Percentiles rank a stretch among this genome's conserved stretches.
phyloP scores from a whole-genome alignment of 2,329 filamentous ascomycete species.

The Talaromyces amestolkiae region DNA sequence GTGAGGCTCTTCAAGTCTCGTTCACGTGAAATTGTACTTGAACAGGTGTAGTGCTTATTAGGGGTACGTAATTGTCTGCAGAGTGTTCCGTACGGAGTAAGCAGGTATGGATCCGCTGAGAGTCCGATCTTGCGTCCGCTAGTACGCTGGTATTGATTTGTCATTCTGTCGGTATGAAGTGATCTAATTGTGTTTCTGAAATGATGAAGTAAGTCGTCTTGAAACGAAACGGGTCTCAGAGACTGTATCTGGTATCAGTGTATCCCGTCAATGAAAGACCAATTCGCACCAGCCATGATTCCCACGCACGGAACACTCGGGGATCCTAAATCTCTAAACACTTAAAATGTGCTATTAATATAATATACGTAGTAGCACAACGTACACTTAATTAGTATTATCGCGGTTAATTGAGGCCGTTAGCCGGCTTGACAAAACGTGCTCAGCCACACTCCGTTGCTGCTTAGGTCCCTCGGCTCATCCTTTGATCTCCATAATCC shows the following conservation, averaged over 20 bases:
- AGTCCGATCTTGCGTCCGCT: neutral
- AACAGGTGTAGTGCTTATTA: neutral
- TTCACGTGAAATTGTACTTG: neutral
- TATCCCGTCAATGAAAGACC: neutral
- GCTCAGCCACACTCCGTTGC: conserved; percentile 4
- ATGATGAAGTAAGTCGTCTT: neutral
- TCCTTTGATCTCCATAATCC: neutral
- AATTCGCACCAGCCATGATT: neutral
- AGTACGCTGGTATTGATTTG: too few species aligned
- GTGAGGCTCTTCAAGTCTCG: neutral
- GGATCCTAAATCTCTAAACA: neutral
- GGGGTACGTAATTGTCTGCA: neutral
- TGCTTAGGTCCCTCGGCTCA: neutral
- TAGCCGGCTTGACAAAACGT: neutral
- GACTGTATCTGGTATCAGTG: too few species aligned
- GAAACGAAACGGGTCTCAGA: neutral
- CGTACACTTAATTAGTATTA: neutral
- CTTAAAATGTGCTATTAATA: neutral
- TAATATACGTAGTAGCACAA: too few species aligned
- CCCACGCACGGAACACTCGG: neutral
- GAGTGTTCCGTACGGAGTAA: neutral
- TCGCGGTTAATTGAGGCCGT: neutral
- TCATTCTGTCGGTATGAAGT: too few species aligned
- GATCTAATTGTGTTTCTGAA: too few species aligned
- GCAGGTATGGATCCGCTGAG: neutral